Base-by-base conservation (phyloP, 139 green algal species). In the Mesotaenium endlicherianum region DNA sequence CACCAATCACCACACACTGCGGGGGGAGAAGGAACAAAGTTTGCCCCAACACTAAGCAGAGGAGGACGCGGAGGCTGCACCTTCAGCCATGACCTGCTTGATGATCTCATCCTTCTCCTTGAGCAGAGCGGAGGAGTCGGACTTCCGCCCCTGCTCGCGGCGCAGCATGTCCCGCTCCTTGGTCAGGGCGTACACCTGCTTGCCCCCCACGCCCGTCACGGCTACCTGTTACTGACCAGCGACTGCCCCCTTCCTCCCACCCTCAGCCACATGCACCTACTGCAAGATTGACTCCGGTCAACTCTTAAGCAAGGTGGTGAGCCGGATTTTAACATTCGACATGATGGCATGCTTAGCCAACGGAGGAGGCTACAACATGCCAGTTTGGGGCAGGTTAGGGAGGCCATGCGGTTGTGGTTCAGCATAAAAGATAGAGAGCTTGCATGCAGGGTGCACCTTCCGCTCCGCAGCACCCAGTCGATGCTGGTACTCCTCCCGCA, bases 91-190 rank as follows among this genome's bases (percentile, higher is more conserved):
- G 79, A 93, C 93, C 89, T 97, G 91, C 81, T 94, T 89, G 71
- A 98, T 97, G 76, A 95, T 94, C 68, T 90, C 92, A 74, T 98
- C 95, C 91, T 97, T 97, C 86, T 98, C 93, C 78, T 93, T 92
- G n/a, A 98, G 80, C 2, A 96, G 80, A 31, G 90, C 86, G 31
- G 89, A 80, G 4, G 91, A 90, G 59, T 91, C 89, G n/a, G 69
- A 78, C 36, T 92, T 88, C 81, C 94, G 91, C 47, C 94, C 93
- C 53, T 85, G 86, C 75, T 92, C 91, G 2, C 92, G 93, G 57
- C 90, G 91, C 70, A 98, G 88, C 34, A 93, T 92, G 81, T 98
- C 94, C 4, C 95, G 89, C 90, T 98, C 95, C 90, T 97, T 97
- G 47, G 91, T 96, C 50, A 98, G 87, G 0, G 94, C 92, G 75